Base-by-base conservation (phyloP, 2,329 filamentous ascomycete species). In the Xylaria sp. region DNA sequence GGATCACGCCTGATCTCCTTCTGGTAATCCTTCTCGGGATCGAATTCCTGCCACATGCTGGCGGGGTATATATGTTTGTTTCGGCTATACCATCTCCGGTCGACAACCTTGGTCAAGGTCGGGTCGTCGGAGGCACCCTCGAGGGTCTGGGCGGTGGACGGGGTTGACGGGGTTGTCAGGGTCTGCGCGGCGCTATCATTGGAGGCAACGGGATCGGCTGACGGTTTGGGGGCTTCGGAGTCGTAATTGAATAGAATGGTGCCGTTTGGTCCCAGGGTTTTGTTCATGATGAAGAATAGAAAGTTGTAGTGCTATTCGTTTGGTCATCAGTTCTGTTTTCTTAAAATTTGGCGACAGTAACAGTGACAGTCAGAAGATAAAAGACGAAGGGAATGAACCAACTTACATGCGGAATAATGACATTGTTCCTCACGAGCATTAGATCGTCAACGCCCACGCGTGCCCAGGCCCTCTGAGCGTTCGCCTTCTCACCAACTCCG, bases 1-100 rank as follows among this genome's bases (percentile, higher is more conserved):
- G 83, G 83, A 76, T 99, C 94, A 69, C 91, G 89, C 68, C 90
- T 84, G 46, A 92, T 83, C 66, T 90, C 85, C 65, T 80, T 82
- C 70, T 85, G 83, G 76, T 96, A 96, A 69, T 97, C 90, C 74
- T 89, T 90, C 62, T 91, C 90, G 0, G 92, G 89, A 66, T 96
- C 92, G 73, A 96, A 99, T 64, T 96, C 90, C 68, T 92, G 91
- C 94, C 94, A 99, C 52, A 93, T 83, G 72, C 91, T 97, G 18
- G 93, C 93, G 0, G 94, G 94, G 73, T 93, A 99, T 59, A 99
- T 97, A 74, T 99, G 94, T 76, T 97, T 99, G 73, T 97, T 97
- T 70, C 87, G 85, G 78, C 97, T 92, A 73, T 97, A 99, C 94
- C 94, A 99, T 61, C 94, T 81, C 61, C 94, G 83, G 76, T 99